Percentiles rank a stretch among this genome's conserved stretches.
Evolutionary conservation across 2,329 filamentous ascomycete genomes (phyloP).

Genomic region (Escovopsis sp.): DNA sequence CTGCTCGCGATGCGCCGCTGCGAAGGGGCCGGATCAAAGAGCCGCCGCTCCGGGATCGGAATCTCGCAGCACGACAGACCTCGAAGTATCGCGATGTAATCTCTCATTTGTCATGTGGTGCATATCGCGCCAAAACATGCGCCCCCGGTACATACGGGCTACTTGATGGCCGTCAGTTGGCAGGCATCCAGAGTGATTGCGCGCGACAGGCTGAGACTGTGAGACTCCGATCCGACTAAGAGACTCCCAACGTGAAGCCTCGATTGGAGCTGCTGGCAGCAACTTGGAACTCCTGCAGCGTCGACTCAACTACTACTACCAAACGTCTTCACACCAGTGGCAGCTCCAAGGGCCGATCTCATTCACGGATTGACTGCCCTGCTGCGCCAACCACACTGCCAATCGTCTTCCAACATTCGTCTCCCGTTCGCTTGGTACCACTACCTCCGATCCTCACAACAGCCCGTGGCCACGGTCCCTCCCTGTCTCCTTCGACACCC

Average conservation of each 20-base stretch:
- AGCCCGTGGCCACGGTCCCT: not conserved
- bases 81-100: not conserved
- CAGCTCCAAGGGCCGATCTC: no score
- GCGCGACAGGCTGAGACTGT: conserved; percentile 3
- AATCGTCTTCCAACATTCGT: no score
- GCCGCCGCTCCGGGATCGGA: conserved; percentile 4
- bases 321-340: no score
- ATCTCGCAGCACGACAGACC: conserved; percentile 1
- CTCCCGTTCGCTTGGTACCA: not conserved
- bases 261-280: no score
- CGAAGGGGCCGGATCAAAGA: conserved; percentile 4
- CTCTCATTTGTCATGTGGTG: not conserved
- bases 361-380: no score
- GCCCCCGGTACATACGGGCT: not conserved
- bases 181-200: conserved; percentile 8
- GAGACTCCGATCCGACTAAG: no score
- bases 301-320: no score
- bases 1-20: not conserved
- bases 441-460: not conserved
- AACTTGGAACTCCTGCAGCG: no score
- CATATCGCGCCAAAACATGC: accelerated
- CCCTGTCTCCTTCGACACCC: not conserved
- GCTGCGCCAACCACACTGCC: no score
- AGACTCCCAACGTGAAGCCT: no score
- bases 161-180: not conserved